Conservation (phyloP, 257 asterid genomes). For the Fraxinus excelsior region DNA sequence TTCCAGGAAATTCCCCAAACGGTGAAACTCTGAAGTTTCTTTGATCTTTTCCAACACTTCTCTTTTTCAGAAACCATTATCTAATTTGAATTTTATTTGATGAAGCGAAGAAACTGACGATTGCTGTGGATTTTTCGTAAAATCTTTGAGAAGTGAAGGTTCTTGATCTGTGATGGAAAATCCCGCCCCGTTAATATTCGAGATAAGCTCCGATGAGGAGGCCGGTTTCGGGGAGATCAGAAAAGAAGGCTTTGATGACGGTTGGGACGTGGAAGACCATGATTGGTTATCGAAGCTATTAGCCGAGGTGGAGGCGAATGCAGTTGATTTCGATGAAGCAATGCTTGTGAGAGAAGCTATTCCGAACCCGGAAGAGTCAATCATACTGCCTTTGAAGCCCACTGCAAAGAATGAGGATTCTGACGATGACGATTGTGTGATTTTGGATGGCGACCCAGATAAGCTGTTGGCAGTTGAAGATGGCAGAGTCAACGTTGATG, state of each 20-base stretch:
- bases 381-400: slow-evolving; percentile 27
- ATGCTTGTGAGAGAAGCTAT: slow-evolving; percentile 46
- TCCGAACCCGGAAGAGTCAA: slow-evolving; percentile 30
- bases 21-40: neutral
- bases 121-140: slow-evolving; percentile 8
- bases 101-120: slow-evolving; percentile 13
- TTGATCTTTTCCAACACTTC: neutral
- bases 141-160: slow-evolving; percentile 20
- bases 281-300: slow-evolving; percentile 62
- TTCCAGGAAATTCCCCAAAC: neutral
- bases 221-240: slow-evolving; percentile 34
- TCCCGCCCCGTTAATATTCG: slow-evolving; percentile 38
- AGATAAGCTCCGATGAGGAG: slow-evolving; percentile 85
- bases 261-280: slow-evolving; percentile 47
- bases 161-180: slow-evolving; percentile 42
- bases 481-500: slow-evolving; percentile 28
- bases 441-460: slow-evolving; percentile 77
- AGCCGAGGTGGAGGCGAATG: slow-evolving; percentile 41
- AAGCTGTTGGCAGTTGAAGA: slow-evolving; percentile 35
- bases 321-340: slow-evolving; percentile 57
- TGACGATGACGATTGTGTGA: slow-evolving; percentile 75
- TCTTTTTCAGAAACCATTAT: neutral
- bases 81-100: neutral
- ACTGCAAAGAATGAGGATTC: slow-evolving; percentile 20
- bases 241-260: slow-evolving; percentile 11